Evolutionary conservation across 805 yeast genomes (phyloP).

Genomic region (Teunomyces aglyptinius): DNA sequence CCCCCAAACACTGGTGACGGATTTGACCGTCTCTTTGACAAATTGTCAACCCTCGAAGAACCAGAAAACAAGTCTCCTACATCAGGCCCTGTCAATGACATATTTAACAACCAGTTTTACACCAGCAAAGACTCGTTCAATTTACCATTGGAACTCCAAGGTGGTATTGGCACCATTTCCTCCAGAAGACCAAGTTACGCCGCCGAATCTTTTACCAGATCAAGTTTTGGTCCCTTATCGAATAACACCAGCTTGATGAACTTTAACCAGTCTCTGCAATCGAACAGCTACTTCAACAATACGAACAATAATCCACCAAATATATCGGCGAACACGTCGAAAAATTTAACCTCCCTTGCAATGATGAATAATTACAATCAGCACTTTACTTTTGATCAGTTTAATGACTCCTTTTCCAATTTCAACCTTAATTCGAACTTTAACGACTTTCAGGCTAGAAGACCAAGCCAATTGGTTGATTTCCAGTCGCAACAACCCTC

Average conservation of each 20-base stretch:
- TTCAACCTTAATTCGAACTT: constrained; percentile 33
- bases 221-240: constrained; percentile 13
- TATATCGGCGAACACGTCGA: constrained; percentile 7
- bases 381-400: constrained; percentile 22
- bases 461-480: constrained; percentile 43
- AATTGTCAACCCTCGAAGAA: constrained; percentile 19
- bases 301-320: constrained; percentile 1
- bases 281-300: neutral
- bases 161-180: constrained; percentile 59
- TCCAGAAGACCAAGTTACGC: constrained; percentile 75
- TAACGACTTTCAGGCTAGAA: constrained; percentile 39
- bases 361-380: constrained; percentile 27
- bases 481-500: constrained; percentile 15
- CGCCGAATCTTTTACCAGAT: constrained; percentile 58
- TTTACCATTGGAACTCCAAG: constrained; percentile 60
- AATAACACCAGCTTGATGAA: constrained; percentile 6
- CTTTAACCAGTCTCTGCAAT: neutral
- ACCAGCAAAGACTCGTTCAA: constrained; percentile 35
- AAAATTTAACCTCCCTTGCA: constrained; percentile 26
- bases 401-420: constrained; percentile 29
- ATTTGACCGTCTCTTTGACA: constrained; percentile 25
- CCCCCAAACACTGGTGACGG: constrained; percentile 6
- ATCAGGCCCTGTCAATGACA: constrained; percentile 8
- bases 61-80: constrained; percentile 10
- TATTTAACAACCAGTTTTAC: constrained; percentile 5